Conservation (phyloP, 2,329 filamentous ascomycete genomes). For the Cytospora piceicola region DNA sequence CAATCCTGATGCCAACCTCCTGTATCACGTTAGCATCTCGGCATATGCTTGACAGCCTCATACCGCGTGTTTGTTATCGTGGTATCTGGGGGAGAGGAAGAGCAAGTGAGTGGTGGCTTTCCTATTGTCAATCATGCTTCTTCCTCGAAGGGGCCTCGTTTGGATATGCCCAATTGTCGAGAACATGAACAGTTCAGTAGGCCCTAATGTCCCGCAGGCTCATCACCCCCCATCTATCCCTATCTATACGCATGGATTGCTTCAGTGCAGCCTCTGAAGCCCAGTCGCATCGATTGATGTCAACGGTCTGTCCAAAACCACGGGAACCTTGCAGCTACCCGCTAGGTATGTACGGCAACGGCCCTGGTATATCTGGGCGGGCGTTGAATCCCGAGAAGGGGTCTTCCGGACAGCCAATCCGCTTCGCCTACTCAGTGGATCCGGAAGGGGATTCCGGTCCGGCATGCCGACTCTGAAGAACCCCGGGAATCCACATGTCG, state of each 20-base stretch:
- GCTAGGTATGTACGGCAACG: constrained; percentile 1
- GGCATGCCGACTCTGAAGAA: constrained; percentile 17
- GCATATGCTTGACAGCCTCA: neutral
- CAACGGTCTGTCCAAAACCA: neutral
- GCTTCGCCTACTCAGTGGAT: constrained; percentile 3
- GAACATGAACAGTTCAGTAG: no score
- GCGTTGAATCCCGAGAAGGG: constrained; percentile 3
- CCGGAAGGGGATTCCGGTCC: constrained; percentile 24
- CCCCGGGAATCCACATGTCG: constrained; percentile 5
- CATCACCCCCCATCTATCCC: no score
- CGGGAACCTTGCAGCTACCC: neutral
- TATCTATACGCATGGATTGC: neutral
- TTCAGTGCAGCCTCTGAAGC: neutral
- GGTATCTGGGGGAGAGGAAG: no score
- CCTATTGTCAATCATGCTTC: no score
- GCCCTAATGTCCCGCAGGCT: no score
- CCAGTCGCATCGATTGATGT: neutral
- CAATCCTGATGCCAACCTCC: constrained; percentile 26
- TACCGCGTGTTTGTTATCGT: neutral
- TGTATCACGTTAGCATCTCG: neutral
- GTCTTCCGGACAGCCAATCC: constrained; percentile 15
- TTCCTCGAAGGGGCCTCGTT: no score
- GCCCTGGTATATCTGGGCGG: constrained; percentile 12
- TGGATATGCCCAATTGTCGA: no score
- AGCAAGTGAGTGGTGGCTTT: no score